phyloP scores from a whole-genome alignment of 805 yeast genomes.

The Huiozyma sinensis region DNA sequence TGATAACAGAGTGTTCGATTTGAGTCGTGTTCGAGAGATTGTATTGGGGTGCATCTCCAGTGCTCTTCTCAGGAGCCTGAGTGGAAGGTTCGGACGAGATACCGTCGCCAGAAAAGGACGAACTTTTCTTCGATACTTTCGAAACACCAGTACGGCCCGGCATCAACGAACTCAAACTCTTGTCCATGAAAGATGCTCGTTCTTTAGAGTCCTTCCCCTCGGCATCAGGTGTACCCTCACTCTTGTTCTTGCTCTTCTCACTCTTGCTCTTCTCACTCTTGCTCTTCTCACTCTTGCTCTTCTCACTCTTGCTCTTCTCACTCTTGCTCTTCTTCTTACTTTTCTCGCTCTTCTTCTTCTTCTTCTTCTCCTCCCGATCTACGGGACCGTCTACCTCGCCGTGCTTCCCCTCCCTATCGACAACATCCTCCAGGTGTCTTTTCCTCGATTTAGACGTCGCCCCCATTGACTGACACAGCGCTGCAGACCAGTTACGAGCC shows the following conservation, averaged over 20 bases:
- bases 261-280: not conserved
- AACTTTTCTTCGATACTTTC: too few species aligned
- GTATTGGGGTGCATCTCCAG: too few species aligned
- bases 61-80: too few species aligned
- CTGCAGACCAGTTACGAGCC: too few species aligned
- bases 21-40: slow-evolving; percentile 10
- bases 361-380: slow-evolving; percentile 1
- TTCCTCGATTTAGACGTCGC: not conserved
- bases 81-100: too few species aligned
- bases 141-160: too few species aligned
- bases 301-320: slow-evolving; percentile 3
- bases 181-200: too few species aligned
- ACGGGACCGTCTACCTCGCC: not conserved
- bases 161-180: too few species aligned
- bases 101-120: too few species aligned
- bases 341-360: slow-evolving; percentile 4
- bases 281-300: slow-evolving; percentile 2
- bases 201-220: not conserved
- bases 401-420: not conserved
- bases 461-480: not conserved
- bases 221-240: not conserved
- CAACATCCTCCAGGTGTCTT: slow-evolving; percentile 1
- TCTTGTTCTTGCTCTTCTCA: not conserved
- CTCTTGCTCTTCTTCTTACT: slow-evolving; percentile 11
- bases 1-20: slow-evolving; percentile 43